phyloP scores from a whole-genome alignment of 1,284 basidiomycete genomes.

The Cryptococcus sp. region DNA sequence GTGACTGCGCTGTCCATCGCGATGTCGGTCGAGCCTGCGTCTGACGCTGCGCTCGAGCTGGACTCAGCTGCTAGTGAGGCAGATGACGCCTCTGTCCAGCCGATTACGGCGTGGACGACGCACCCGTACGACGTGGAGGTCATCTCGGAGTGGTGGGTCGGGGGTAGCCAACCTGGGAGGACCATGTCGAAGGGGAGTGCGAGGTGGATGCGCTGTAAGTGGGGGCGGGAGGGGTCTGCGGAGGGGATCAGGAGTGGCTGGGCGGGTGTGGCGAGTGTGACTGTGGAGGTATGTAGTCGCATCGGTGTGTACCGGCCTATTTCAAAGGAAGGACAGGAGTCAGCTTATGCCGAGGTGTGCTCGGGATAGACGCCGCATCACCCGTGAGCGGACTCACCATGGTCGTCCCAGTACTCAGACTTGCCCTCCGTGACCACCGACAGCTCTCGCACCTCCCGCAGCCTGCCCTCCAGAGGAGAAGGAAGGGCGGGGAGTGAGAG shows the following conservation, averaged over 20 bases:
- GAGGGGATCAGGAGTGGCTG: constrained; percentile 23
- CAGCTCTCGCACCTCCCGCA: constrained; percentile 29
- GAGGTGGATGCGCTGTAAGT: constrained; percentile 17
- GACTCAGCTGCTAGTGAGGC: background rate
- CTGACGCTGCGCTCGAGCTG: background rate
- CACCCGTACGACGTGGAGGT: constrained; percentile 36
- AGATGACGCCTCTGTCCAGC: constrained; percentile 25
- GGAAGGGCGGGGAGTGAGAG: constrained; percentile 26
- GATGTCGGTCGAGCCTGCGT: background rate
- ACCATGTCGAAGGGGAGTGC: constrained; percentile 44
- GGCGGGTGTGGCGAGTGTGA: constrained; percentile 14
- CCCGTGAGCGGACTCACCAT: constrained; percentile 25
- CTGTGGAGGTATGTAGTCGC: constrained; percentile 24
- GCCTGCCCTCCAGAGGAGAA: constrained; percentile 10
- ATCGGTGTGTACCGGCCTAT: constrained; percentile 45
- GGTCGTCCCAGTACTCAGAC: constrained; percentile 43
- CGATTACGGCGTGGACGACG: constrained; percentile 24
- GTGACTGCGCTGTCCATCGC: constrained; percentile 1
- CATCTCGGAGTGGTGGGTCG: constrained; percentile 26
- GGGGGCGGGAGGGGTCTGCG: constrained; percentile 8
- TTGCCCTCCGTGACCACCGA: constrained; percentile 42
- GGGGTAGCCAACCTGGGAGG: constrained; percentile 48
- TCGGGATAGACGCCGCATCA: background rate
- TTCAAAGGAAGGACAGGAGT: background rate
- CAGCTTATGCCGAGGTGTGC: background rate